Base-by-base conservation (phyloP, 495 filamentous ascomycete species). In the Trichoderma reesei region DNA sequence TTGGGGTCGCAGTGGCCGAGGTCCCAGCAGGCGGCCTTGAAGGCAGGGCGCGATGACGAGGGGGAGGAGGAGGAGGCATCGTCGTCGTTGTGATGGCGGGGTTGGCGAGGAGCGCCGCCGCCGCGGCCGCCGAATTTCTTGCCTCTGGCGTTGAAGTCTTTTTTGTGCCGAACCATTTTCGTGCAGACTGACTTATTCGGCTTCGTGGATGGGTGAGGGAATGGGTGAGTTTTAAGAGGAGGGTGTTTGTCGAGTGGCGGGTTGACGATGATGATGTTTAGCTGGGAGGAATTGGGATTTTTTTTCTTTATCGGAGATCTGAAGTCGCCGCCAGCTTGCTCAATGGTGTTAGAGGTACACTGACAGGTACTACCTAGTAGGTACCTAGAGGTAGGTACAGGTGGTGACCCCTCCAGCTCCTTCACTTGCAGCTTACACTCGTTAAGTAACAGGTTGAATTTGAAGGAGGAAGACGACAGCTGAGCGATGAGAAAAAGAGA, bases 21-120 rank as follows among this genome's bases (percentile, higher is more conserved):
- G 74, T 98, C 94, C 94, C 94, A 98, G 72, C 93, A 96, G 41
- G 93, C 94, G 56, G 94, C 95, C 79, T 89, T 91, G 82, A 90
- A 96, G 14, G 84, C 72, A 38, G 90, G 88, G 64, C 78, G 78
- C 42, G 77, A 71, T 62, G 76, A 68, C 41, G 68, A 65, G 36
- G 26, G 54, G 18, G 42, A 34, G 36, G 26, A 59, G 18, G 42
- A 34, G 26, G 63, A 5, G 44, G 10, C 38, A 20, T 38, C 37
- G 48, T 56, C 56, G 42, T 36, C 61, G 34, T 65, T 48, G 39
- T 64, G 74, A 75, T 68, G 59, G 67, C 44, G 69, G 42, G 65
- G 62, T 61, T 69, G 67, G 65, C 78, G 72, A 67, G 78, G 76
- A 36, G 71, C 79, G 73, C 70, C 71, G 5, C 72, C 71, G 72